phyloP scores from a whole-genome alignment of 805 yeast genomes.

The Teunomyces cretensis region DNA sequence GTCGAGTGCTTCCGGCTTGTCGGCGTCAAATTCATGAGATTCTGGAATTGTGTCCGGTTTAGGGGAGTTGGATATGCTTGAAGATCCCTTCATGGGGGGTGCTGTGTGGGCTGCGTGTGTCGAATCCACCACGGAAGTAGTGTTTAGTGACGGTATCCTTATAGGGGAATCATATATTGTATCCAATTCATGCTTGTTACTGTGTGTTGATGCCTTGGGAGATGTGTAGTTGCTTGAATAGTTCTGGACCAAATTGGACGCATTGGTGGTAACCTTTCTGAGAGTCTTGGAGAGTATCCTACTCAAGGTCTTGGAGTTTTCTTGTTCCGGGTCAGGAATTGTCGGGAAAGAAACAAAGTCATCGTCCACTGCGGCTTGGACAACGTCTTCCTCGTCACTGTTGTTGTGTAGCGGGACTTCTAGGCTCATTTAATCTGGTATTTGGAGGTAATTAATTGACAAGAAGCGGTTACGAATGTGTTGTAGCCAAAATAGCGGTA shows the following conservation, averaged over 20 bases:
- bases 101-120: neutral
- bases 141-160: constrained; percentile 1
- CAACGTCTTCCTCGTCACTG: constrained; percentile 12
- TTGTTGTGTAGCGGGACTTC: constrained; percentile 8
- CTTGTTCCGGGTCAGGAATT: constrained; percentile 42
- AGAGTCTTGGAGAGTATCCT: constrained; percentile 37
- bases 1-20: neutral
- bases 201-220: constrained; percentile 1
- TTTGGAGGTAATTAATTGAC: too few species aligned
- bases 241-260: constrained; percentile 32
- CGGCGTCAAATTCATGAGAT: neutral
- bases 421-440: too few species aligned
- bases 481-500: neutral
- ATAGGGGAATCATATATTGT: constrained; percentile 2
- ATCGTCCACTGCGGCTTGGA: constrained; percentile 7
- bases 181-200: neutral
- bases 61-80: neutral
- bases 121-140: neutral
- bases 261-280: constrained; percentile 43
- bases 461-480: neutral
- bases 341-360: constrained; percentile 45
- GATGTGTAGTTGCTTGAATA: constrained; percentile 6
- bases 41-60: neutral
- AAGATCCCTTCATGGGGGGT: neutral
- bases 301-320: constrained; percentile 31